Conservation (phyloP, 345 rosid genomes). For the Eucalyptus pauciflora region DNA sequence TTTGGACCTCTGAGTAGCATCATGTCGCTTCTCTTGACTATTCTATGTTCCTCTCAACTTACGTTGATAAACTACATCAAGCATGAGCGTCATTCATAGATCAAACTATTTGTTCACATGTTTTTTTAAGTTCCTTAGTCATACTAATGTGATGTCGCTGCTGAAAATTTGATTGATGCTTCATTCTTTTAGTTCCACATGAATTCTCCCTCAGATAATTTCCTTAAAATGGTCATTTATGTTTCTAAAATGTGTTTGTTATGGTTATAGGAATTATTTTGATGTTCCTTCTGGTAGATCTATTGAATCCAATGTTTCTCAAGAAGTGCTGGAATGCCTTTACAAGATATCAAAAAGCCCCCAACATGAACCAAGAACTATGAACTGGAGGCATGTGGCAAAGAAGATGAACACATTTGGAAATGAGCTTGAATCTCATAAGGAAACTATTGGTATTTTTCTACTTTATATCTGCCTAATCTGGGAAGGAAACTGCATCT, state of each 20-base stretch:
- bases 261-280: constrained; percentile 27
- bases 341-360: constrained; percentile 54
- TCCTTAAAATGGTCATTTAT: not conserved
- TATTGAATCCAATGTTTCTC: constrained; percentile 43
- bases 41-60: not conserved
- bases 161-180: not conserved
- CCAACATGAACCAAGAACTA: constrained; percentile 54
- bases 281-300: constrained; percentile 26
- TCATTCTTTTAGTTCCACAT: not conserved
- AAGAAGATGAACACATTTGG: constrained; percentile 74
- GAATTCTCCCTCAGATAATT: not conserved
- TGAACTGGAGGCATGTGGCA: constrained; percentile 82
- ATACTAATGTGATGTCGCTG: not conserved
- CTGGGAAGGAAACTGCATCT: not conserved
- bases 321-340: constrained; percentile 74
- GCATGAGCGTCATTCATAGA: not conserved
- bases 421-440: constrained; percentile 28
- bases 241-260: not conserved
- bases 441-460: constrained; percentile 22
- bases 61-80: not conserved
- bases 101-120: not conserved
- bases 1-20: not conserved
- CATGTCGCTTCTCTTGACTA: not conserved
- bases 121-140: not conserved
- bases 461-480: not conserved